Percentiles rank a stretch among this genome's conserved stretches.
These are phyloP conservation scores for Stevia rebaudiana DNA, from an alignment of 140 eudicot genomes.

Conservation along the genomic window DNA sequence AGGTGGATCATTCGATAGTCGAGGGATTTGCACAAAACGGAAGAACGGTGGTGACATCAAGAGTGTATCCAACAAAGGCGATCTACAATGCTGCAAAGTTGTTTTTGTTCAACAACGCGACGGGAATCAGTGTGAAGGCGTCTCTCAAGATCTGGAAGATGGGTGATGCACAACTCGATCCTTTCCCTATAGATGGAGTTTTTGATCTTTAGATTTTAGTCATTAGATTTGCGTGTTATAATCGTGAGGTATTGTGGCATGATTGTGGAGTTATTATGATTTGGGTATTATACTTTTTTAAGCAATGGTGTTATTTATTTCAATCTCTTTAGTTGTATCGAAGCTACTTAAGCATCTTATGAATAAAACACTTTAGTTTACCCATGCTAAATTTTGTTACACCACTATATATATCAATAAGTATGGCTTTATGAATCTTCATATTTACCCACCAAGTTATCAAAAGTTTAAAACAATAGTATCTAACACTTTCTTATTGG, in stretches of 20 bases:
- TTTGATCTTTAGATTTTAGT: conserved; percentile 2
- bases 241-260: background rate
- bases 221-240: background rate
- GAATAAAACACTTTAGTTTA: too few species aligned
- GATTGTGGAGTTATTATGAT: background rate
- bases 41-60: conserved; percentile 52
- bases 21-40: conserved; percentile 72
- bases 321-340: too few species aligned
- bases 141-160: conserved; percentile 43
- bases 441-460: too few species aligned
- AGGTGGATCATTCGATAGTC: conserved; percentile 69
- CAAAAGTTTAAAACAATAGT: too few species aligned
- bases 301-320: too few species aligned
- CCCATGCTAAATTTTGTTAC: too few species aligned
- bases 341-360: too few species aligned
- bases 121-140: conserved; percentile 40
- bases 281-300: too few species aligned
- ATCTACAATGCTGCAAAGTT: conserved; percentile 41
- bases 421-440: too few species aligned
- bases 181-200: conserved; percentile 26
- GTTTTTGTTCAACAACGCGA: conserved; percentile 62
- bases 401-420: too few species aligned
- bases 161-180: conserved; percentile 32
- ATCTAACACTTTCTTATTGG: too few species aligned
- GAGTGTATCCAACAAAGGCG: conserved; percentile 62